These are phyloP conservation scores for Pestalotiopsis sp. DNA, from an alignment of 2,329 filamentous ascomycete genomes.

Conservation along the genomic window DNA sequence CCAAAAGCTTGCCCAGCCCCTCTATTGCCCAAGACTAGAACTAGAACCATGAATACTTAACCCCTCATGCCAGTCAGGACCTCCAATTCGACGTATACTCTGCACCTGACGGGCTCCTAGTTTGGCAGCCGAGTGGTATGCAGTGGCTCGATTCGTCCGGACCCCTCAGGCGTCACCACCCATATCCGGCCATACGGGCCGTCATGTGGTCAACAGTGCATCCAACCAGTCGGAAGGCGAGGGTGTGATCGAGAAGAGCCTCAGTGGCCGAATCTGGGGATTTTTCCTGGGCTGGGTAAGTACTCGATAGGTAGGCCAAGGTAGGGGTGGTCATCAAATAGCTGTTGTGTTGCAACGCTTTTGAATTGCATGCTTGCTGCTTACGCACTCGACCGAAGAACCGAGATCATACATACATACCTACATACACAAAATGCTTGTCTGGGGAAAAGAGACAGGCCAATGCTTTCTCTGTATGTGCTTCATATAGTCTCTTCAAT, in stretches of 20 bases:
- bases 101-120: not conserved
- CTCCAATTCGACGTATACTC: not conserved
- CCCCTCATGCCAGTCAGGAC: not conserved
- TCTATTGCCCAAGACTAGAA: too few species aligned
- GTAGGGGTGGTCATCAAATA: too few species aligned
- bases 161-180: not conserved
- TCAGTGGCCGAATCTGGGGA: not conserved
- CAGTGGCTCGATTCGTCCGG: not conserved
- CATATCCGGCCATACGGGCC: not conserved
- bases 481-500: not conserved
- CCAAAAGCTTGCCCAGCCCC: not conserved
- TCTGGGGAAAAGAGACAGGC: not conserved
- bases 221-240: not conserved
- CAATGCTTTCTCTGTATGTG: not conserved
- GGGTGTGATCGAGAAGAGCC: conserved; percentile 7
- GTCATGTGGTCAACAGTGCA: not conserved
- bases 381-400: not conserved
- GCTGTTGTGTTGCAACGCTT: too few species aligned
- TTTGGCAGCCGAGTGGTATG: not conserved
- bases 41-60: too few species aligned
- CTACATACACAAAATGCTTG: not conserved
- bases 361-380: not conserved
- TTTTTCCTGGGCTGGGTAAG: not conserved
- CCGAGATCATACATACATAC: too few species aligned
- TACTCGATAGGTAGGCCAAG: too few species aligned